These are phyloP conservation scores for Aspergillus versicolor DNA, from an alignment of 2,329 filamentous ascomycete species.

Conservation along the genomic window DNA sequence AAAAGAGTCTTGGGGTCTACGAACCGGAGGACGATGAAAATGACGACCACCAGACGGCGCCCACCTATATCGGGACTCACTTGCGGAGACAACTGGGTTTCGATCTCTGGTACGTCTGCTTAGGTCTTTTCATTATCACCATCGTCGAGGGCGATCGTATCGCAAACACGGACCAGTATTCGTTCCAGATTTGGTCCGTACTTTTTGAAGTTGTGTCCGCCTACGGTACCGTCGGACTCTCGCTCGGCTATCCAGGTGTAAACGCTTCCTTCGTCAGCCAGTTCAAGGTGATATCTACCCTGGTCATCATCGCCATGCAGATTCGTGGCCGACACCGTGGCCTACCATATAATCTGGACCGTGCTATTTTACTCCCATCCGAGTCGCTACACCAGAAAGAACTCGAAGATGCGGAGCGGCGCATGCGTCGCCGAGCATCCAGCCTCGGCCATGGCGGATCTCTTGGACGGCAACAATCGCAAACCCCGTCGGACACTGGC, in stretches of 20 bases:
- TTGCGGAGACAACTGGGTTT: constrained; percentile 91
- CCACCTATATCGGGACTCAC: constrained; percentile 88
- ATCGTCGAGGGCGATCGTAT: constrained; percentile 80
- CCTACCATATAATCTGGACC: constrained; percentile 65
- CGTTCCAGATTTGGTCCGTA: constrained; percentile 66
- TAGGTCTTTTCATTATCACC: constrained; percentile 88
- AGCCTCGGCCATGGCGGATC: constrained; percentile 32
- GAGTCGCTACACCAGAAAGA: constrained; percentile 65
- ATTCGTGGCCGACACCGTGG: constrained; percentile 65
- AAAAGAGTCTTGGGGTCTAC: constrained; percentile 66
- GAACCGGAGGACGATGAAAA: constrained; percentile 62
- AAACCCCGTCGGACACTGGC: constrained; percentile 22
- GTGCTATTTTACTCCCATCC: constrained; percentile 67
- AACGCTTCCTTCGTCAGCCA: constrained; percentile 81
- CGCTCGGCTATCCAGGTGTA: constrained; percentile 72
- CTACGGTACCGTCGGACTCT: constrained; percentile 91
- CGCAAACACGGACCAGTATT: constrained; percentile 56
- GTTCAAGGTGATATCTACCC: constrained; percentile 69
- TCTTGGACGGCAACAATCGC: constrained; percentile 24
- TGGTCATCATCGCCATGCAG: constrained; percentile 67
- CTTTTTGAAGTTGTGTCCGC: constrained; percentile 88
- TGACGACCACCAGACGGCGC: constrained; percentile 56
- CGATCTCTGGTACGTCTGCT: constrained; percentile 94
- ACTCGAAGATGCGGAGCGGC: constrained; percentile 50
- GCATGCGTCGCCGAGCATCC: constrained; percentile 41